Conservation (phyloP, 768 basidiomycete species). For the Mycena chlorophos region DNA sequence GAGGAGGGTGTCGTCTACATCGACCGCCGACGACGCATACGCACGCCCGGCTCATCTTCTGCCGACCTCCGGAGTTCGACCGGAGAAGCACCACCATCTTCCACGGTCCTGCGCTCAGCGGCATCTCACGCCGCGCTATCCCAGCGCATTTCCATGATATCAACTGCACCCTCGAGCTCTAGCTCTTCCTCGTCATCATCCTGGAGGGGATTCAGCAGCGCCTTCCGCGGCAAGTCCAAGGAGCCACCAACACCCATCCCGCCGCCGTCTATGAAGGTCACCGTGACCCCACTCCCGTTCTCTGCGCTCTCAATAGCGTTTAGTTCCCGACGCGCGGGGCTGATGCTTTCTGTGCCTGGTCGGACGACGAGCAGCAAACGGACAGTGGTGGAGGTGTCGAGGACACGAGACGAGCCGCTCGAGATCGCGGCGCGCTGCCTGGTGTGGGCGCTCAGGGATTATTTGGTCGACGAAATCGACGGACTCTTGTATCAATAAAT, state of each 20-base stretch:
- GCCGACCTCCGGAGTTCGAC: background rate
- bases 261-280: conserved; percentile 17
- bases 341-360: conserved; percentile 34
- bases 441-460: conserved; percentile 48
- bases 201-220: conserved; percentile 8
- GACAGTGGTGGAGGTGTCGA: conserved; percentile 54
- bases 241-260: background rate
- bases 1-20: conserved; percentile 41
- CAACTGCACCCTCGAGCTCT: conserved; percentile 3
- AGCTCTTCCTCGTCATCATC: conserved; percentile 4
- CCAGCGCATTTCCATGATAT: conserved; percentile 4
- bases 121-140: conserved; percentile 17
- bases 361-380: conserved; percentile 36
- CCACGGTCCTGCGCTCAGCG: conserved; percentile 18
- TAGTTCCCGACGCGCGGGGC: conserved; percentile 43
- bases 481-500: background rate
- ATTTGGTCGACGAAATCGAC: conserved; percentile 32
- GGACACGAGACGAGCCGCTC: conserved; percentile 54
- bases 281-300: conserved; percentile 38
- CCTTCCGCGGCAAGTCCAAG: conserved; percentile 10
- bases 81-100: conserved; percentile 3
- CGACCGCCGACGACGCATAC: conserved; percentile 11
- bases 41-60: conserved; percentile 11
- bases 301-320: conserved; percentile 41
- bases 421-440: conserved; percentile 57